These are phyloP conservation scores for Zymoseptoria passerinii DNA, from an alignment of 2,329 filamentous ascomycete species.

Conservation along the genomic window DNA sequence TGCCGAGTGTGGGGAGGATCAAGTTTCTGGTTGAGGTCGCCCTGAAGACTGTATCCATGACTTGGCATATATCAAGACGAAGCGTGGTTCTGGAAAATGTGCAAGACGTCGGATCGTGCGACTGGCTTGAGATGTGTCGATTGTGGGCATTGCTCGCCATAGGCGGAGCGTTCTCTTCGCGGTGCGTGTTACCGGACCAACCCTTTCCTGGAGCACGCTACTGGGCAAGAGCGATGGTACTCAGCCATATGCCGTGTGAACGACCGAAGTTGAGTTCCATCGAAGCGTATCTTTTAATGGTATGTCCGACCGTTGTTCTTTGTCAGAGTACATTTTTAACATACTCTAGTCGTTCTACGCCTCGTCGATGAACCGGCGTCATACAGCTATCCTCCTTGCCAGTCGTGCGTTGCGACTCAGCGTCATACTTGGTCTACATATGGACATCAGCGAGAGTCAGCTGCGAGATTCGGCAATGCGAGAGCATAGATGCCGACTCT, in stretches of 20 bases:
- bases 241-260: constrained; percentile 36
- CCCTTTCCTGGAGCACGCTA: constrained; percentile 39
- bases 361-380: constrained; percentile 37
- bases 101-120: constrained; percentile 28
- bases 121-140: constrained; percentile 33
- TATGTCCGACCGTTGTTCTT: constrained; percentile 19
- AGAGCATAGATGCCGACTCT: constrained; percentile 29
- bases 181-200: constrained; percentile 28
- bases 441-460: constrained; percentile 34
- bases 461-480: constrained; percentile 30
- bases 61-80: constrained; percentile 38
- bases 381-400: constrained; percentile 38
- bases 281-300: constrained; percentile 39
- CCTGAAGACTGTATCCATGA: constrained; percentile 33
- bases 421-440: constrained; percentile 40
- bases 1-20: constrained; percentile 35
- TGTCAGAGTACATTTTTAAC: neutral
- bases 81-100: constrained; percentile 33
- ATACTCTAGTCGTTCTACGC: constrained; percentile 38
- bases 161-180: constrained; percentile 39
- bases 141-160: constrained; percentile 41
- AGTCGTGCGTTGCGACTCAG: constrained; percentile 39
- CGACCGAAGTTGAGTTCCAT: constrained; percentile 38
- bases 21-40: constrained; percentile 35
- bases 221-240: constrained; percentile 33